Base-by-base conservation (phyloP, 768 basidiomycete species). In the Panus rudis region DNA sequence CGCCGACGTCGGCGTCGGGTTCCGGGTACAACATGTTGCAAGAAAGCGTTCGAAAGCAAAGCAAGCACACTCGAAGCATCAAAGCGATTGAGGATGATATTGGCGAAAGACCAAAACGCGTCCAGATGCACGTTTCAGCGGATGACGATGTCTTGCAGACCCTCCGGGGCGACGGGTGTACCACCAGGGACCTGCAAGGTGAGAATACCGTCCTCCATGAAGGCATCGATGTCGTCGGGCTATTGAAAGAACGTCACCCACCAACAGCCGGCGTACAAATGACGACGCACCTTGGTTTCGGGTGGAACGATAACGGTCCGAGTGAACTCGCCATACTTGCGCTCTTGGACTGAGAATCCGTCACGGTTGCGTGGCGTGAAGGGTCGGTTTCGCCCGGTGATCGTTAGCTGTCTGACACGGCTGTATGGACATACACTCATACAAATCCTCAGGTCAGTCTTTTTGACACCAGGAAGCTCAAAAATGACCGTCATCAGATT, bases 401-500 rank as follows among this genome's bases (percentile, higher is more conserved):
- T 69, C 38, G 69, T 71, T 51, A 87, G 63, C 53, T 81, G 78
- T 54, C 70, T 79, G 48, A 76, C 70, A 48, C 76, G 70, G 50
- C 77, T 85, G 65, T 76, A 74, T 43, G 68, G 58, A 55, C 78
- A 78, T 48, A 73, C 78, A 39, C 74, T 72, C 43, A 88, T 70
- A 39, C 69, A 70, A 62, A 86, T 67, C 47, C 62, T 71, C 41
- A 87, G 52, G 52, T 84, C 77, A 48, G 59, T 59, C 48, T 67
- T 73, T 55, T 71, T 72, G 56, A 84, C 66, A 32, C 84, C 84
- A 3, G 84, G 84, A 23, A 86, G 65, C 61, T 86, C 83, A 55
- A 84, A 72, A 63, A 77, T 68, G 40, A 76, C 78, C 45, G 70
- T 71, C 53, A 84, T 63, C 28, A 68, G 55, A 57, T 69, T 68